phyloP scores from a whole-genome alignment of 108 stramenopile genomes.

The Pseudonitzschia multistriata region DNA sequence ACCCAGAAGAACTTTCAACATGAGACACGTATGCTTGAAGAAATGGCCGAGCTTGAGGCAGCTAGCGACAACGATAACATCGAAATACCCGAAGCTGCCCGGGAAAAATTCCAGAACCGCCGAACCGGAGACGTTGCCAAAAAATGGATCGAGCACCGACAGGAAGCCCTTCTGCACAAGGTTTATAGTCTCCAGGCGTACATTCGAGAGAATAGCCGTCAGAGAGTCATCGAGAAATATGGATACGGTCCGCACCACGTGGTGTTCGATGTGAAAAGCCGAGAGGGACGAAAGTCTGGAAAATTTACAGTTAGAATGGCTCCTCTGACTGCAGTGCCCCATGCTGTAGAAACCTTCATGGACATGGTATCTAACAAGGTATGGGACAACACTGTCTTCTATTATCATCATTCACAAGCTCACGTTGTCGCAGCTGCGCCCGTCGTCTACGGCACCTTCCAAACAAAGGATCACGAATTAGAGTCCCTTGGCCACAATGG shows the following conservation, averaged over 20 bases:
- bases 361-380: slow-evolving; percentile 54
- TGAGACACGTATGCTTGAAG: slow-evolving; percentile 36
- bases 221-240: slow-evolving; percentile 42
- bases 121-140: slow-evolving; percentile 16
- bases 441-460: slow-evolving; percentile 27
- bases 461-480: slow-evolving; percentile 41
- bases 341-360: slow-evolving; percentile 71
- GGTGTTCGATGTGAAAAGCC: slow-evolving; percentile 37
- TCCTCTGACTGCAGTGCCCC: slow-evolving; percentile 61
- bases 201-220: slow-evolving; percentile 36
- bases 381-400: slow-evolving; percentile 68
- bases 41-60: slow-evolving; percentile 25
- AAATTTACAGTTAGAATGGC: slow-evolving; percentile 61
- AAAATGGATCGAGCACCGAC: slow-evolving; percentile 45
- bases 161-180: slow-evolving; percentile 33
- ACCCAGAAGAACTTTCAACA: slow-evolving; percentile 24
- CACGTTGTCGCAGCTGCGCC: slow-evolving; percentile 68
- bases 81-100: slow-evolving; percentile 5
- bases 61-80: neutral
- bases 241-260: slow-evolving; percentile 67
- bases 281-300: slow-evolving; percentile 6
- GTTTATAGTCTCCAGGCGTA: slow-evolving; percentile 24
- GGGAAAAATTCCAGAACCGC: slow-evolving; percentile 15
- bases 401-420: slow-evolving; percentile 39
- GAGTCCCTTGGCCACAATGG: slow-evolving; percentile 31